phyloP scores from a whole-genome alignment of 257 asterid genomes.

The Fraxinus quadrangulata region DNA sequence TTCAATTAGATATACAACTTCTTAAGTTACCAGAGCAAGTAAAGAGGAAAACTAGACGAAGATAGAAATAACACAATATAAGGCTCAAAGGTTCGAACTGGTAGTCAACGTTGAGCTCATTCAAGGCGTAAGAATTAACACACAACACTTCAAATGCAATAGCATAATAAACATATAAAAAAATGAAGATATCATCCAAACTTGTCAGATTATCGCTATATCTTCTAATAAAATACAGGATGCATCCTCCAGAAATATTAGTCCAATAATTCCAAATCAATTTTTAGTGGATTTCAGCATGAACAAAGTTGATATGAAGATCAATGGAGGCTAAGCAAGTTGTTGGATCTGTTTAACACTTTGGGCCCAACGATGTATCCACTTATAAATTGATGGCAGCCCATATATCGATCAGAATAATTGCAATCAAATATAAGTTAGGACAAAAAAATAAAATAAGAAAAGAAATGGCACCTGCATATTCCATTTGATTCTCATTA shows the following conservation, averaged over 20 bases:
- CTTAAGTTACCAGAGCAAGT: background rate
- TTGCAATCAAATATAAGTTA: background rate
- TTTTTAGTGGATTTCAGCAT: background rate
- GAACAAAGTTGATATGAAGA: background rate
- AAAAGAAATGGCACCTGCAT: too few species aligned
- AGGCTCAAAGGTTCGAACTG: background rate
- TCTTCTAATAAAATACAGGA: background rate
- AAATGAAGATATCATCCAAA: background rate
- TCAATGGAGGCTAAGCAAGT: background rate
- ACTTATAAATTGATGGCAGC: too few species aligned
- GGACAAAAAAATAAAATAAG: too few species aligned
- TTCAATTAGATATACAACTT: background rate
- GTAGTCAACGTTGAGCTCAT: background rate
- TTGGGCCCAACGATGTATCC: too few species aligned
- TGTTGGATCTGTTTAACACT: too few species aligned
- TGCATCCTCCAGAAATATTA: background rate
- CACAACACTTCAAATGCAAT: background rate
- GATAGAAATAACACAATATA: background rate
- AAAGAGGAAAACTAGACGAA: background rate
- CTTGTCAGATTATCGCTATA: background rate
- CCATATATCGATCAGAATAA: background rate
- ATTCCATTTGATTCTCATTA: too few species aligned
- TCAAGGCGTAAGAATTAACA: background rate
- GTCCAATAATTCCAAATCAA: background rate
- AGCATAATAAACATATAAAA: background rate